Evolutionary conservation across 2,329 filamentous ascomycete species (phyloP).

Genomic region (Trichophyton schoenleinii): DNA sequence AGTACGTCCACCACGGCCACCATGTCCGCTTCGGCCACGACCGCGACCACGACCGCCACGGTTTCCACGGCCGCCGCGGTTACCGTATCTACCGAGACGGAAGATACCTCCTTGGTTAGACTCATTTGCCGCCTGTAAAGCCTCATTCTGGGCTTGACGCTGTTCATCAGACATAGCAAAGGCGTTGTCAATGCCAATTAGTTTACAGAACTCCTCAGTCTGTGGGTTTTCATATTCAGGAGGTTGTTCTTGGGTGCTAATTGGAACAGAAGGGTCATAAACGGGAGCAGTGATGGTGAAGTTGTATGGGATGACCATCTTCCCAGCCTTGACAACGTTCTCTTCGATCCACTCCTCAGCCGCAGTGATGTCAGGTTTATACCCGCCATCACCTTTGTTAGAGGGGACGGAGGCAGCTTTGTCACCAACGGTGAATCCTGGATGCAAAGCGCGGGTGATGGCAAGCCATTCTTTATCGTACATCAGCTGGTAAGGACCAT

Average conservation of each 20-base stretch:
- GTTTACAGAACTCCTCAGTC: conserved; percentile 65
- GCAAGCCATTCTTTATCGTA: conserved; percentile 96
- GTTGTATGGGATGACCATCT: conserved; percentile 61
- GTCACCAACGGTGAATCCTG: conserved; percentile 52
- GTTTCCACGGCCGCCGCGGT: conserved; percentile 9
- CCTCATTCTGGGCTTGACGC: conserved; percentile 34
- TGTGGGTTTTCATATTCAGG: conserved; percentile 78
- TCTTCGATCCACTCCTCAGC: conserved; percentile 71
- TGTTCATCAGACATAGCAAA: conserved; percentile 65
- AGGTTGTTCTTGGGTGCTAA: conserved; percentile 51
- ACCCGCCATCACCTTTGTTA: conserved; percentile 57
- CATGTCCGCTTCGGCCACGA: not conserved
- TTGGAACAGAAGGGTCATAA: conserved; percentile 47
- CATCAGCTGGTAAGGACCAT: conserved; percentile 48
- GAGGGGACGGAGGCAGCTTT: conserved; percentile 40
- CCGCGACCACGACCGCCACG: conserved; percentile 7
- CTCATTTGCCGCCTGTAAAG: conserved; percentile 11
- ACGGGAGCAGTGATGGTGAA: conserved; percentile 65
- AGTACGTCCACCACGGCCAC: not conserved
- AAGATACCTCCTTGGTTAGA: not conserved
- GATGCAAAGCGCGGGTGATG: conserved; percentile 71
- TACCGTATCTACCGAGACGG: conserved; percentile 9
- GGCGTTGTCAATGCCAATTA: conserved; percentile 64
- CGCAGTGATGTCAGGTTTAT: conserved; percentile 53
- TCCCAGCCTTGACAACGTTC: conserved; percentile 51